Evolutionary conservation across 2,329 filamentous ascomycete species (phyloP), one percentile per base, ranked within the genome.

Genomic region (Phaeosphaeria sp.): DNA sequence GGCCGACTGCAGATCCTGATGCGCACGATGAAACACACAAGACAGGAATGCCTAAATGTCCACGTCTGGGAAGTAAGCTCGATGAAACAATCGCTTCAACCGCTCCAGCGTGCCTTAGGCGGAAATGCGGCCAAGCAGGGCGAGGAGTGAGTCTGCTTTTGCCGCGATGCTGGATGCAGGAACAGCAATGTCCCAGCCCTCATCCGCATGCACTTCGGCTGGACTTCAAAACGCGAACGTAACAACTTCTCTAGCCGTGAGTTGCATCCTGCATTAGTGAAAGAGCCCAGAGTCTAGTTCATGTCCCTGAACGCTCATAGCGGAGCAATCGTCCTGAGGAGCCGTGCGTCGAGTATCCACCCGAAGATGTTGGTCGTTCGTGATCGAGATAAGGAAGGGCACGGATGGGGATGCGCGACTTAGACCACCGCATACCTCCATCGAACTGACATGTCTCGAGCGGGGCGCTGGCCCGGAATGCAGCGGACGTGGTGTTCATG

Each of bases 1-100:
- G 60, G 17, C 11, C 11, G 22, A 44, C 71, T 73, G 72, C 73
- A 74, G 66, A 67, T 60, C 48, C 56, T 65, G 67, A 55, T 56
- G 58, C 62, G 64, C 51, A 59, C 46, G 53, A 55, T 69, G 69
- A 74, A 74, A 75, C 72, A 64, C 44, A 54, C 48, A 53, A 22
- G 47, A 52, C 56, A 41, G 54, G 49, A 56, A 48, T 36, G 39
- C 51, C 39, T 48, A 50, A 33, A 55, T 55, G 60, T 51, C 39
- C 42, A 43, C 27, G 36, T 23, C 54, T 63, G 39, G 47, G 51
- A 50, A 56, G 49, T 52, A 43, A 51, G 52, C 41, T 54, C 27
- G 25, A 44, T 65, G 67, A 71, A 69, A 70, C 67, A 60, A 58
- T 59, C 53, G 62, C 64, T 30, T 46, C 55, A 56, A 49, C 55